Percentiles rank a stretch among this genome's conserved stretches.
These are phyloP conservation scores for Brasilioporus rufonigricans DNA, from an alignment of 768 basidiomycete species.

Conservation along the genomic window DNA sequence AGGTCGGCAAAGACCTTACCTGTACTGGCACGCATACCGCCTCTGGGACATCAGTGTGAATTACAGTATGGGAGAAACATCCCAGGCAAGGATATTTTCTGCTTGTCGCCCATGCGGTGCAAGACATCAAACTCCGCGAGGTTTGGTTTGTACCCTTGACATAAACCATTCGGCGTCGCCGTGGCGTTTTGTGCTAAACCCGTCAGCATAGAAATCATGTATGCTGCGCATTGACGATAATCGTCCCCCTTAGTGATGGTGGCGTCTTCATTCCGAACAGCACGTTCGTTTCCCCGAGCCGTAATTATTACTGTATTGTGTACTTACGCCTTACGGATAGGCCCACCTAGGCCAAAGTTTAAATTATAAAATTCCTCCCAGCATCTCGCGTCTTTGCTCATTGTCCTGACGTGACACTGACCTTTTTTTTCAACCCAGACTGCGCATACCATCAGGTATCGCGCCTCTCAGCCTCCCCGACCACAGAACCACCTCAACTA, in stretches of 20 bases:
- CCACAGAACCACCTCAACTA: neutral
- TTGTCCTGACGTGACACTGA: neutral
- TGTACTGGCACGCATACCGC: neutral
- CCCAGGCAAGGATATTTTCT: neutral
- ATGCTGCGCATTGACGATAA: neutral
- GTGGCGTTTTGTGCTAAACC: neutral
- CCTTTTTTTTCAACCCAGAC: neutral
- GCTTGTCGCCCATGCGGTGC: neutral
- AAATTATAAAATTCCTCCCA: constrained; percentile 17
- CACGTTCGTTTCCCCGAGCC: constrained; percentile 13
- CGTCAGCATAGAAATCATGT: constrained; percentile 4
- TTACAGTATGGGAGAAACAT: neutral
- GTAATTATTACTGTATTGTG: constrained; percentile 17
- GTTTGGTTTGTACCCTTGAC: neutral
- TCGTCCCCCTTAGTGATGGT: constrained; percentile 11
- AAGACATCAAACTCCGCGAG: neutral
- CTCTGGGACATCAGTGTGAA: neutral
- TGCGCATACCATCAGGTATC: neutral
- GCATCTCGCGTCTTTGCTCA: neutral
- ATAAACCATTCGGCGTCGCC: neutral
- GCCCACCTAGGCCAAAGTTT: constrained; percentile 2
- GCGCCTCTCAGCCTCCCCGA: neutral
- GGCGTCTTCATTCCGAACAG: constrained; percentile 19
- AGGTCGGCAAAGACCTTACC: neutral
- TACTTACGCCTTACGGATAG: constrained; percentile 18